Base-by-base conservation (phyloP, 306 rosid genomes). In the Prinsepia uniflora region DNA sequence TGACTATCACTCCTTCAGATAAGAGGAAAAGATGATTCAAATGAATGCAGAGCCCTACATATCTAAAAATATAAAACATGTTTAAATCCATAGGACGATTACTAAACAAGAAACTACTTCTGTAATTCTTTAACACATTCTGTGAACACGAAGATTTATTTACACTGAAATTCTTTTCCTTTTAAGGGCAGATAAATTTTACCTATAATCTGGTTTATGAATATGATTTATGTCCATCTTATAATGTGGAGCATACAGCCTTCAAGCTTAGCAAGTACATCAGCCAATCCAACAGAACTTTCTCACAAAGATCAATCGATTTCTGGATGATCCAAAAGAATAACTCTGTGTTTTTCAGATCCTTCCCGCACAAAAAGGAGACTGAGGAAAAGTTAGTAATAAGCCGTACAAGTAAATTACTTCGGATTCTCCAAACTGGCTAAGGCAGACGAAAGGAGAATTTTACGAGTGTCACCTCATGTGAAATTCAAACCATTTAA, bases 401-500 rank as follows among this genome's bases (percentile, higher is more conserved):
- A 40, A 47, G 75, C 68, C 18, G 11, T 42, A 56, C 46, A 17
- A 4, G 8, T 15, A 15, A 57, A 64, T 57, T 60, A 22, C 77
- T 75, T 34, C 69, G 11, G 50, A 54, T 47, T 19, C 57, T 56
- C 40, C 65, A 8, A 70, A 71, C 69, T 56, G 40, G 56, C 34
- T 15, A 34, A 41, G 42, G 40, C 70, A 2, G 18, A 52, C 18
- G 63, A 66, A 47, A 41, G 36, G 39, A 66, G 41, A 64, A 49
- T 8, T 56, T 65, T 47, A 39, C 44, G 12, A 12, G 13, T 50
- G 15, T 79, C 57, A 92, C 76, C 72, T 73, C 77, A 83, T 67
- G 76, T 91, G 96, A 79, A 89, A 79, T 74, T 87, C 84, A 76
- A 84, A 86, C 99, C 97, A 94, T 69, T 77, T 82, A 55, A 86